These are phyloP conservation scores for Berkeleyomyces basicola DNA, from an alignment of 2,329 filamentous ascomycete genomes.

Conservation along the genomic window DNA sequence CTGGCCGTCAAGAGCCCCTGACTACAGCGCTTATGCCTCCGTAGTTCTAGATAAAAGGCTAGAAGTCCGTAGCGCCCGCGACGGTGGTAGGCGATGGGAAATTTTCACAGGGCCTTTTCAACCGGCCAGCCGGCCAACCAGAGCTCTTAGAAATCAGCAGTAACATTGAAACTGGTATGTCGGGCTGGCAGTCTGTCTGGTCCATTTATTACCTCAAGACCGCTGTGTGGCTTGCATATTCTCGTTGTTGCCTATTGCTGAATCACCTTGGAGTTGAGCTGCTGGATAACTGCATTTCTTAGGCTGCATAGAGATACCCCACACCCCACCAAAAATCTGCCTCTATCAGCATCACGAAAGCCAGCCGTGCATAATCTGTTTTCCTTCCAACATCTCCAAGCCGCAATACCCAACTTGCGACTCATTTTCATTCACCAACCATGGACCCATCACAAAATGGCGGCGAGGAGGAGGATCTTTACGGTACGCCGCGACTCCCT, in stretches of 20 bases:
- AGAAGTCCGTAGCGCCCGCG: neutral
- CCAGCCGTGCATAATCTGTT: neutral
- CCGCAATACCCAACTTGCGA: slow-evolving; percentile 2
- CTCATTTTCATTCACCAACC: neutral
- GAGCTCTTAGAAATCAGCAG: neutral
- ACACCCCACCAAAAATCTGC: slow-evolving; percentile 11
- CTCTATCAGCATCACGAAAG: slow-evolving; percentile 1
- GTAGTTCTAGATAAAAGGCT: neutral
- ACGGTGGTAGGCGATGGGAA: neutral
- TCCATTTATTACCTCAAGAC: neutral
- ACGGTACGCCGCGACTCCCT: slow-evolving; percentile 28
- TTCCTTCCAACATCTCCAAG: neutral
- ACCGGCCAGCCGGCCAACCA: neutral
- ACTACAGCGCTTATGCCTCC: neutral
- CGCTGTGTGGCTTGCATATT: neutral
- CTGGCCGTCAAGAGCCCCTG: neutral
- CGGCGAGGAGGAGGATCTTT: slow-evolving; percentile 39
- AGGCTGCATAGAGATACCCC: slow-evolving; percentile 8
- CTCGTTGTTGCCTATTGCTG: neutral
- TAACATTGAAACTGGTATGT: neutral
- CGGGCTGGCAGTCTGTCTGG: neutral
- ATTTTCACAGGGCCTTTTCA: neutral
- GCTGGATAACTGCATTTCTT: neutral
- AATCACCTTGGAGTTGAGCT: neutral
- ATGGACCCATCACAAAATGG: slow-evolving; percentile 3